phyloP scores from a whole-genome alignment of 2,329 filamentous ascomycete species.

The Monilinia polystroma region DNA sequence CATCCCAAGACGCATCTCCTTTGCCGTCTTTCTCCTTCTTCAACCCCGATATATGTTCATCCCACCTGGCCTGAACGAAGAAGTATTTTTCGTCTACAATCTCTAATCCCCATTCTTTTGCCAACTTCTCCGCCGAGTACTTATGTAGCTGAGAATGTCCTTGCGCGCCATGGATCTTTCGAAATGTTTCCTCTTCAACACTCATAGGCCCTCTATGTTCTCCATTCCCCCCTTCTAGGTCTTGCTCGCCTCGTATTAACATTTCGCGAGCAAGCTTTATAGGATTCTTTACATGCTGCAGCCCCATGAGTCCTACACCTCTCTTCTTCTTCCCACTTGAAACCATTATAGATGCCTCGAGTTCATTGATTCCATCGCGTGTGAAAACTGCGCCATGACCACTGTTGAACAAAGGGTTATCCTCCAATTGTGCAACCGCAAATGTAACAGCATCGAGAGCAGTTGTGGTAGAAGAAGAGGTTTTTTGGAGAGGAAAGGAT shows the following conservation, averaged over 20 bases:
- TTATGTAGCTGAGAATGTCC: slow-evolving; percentile 71
- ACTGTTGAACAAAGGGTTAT: slow-evolving; percentile 81
- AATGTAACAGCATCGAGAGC: slow-evolving; percentile 74
- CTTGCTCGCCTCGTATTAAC: slow-evolving; percentile 63
- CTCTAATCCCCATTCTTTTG: slow-evolving; percentile 65
- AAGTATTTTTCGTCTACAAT: slow-evolving; percentile 69
- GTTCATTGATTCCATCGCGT: slow-evolving; percentile 75
- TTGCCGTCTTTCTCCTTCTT: slow-evolving; percentile 47
- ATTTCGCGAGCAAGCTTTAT: slow-evolving; percentile 71
- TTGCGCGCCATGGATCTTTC: slow-evolving; percentile 47
- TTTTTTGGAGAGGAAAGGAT: slow-evolving; percentile 54
- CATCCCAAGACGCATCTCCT: slow-evolving; percentile 55
- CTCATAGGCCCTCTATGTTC: slow-evolving; percentile 38
- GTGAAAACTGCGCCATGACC: slow-evolving; percentile 86
- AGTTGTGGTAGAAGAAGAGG: slow-evolving; percentile 39
- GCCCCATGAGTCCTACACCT: slow-evolving; percentile 72
- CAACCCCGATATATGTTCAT: slow-evolving; percentile 67
- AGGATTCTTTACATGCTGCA: slow-evolving; percentile 75
- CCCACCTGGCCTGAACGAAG: slow-evolving; percentile 75
- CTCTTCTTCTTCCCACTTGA: slow-evolving; percentile 70
- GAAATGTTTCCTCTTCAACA: slow-evolving; percentile 11
- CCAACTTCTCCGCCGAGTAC: slow-evolving; percentile 66
- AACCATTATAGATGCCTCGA: slow-evolving; percentile 87
- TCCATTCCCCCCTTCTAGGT: slow-evolving; percentile 50
- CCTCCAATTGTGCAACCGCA: slow-evolving; percentile 73